phyloP scores from a whole-genome alignment of 176 grass and related monocot genomes.

The Tillandsia fasciculata region DNA sequence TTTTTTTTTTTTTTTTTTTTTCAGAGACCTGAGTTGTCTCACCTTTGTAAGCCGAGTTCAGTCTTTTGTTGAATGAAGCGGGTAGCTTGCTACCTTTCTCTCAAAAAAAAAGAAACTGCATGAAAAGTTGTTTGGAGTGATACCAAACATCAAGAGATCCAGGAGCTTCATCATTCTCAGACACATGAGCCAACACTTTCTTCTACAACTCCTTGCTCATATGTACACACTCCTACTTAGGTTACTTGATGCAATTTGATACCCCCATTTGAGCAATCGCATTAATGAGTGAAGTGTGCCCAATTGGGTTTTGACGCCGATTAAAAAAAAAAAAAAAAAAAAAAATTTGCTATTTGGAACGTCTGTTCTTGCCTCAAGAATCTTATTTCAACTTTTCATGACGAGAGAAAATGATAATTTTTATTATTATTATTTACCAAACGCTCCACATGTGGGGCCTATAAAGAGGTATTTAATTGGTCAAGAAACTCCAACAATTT shows the following conservation, averaged over 20 bases:
- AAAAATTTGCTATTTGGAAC: no score
- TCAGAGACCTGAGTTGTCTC: no score
- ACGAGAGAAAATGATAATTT: no score
- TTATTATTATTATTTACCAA: neutral
- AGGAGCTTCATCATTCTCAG: neutral
- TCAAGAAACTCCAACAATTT: neutral
- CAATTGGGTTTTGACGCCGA: no score
- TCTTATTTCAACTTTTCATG: no score
- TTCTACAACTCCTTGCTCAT: neutral
- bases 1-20: no score
- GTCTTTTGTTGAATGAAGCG: no score
- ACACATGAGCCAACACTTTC: neutral
- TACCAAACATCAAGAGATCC: neutral
- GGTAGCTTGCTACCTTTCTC: no score
- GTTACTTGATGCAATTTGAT: neutral
- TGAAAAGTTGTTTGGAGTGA: conserved; percentile 4
- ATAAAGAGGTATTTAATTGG: neutral
- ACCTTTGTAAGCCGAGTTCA: no score
- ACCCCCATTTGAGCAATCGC: neutral
- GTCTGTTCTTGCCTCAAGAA: no score
- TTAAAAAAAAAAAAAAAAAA: no score
- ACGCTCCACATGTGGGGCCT: neutral
- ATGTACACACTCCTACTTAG: neutral
- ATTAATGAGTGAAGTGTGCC: neutral
- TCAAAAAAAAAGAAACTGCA: neutral